Evolutionary conservation across 805 yeast genomes (phyloP), one percentile per base, ranked within the genome.

Genomic region (Nakazawaea sp.): DNA sequence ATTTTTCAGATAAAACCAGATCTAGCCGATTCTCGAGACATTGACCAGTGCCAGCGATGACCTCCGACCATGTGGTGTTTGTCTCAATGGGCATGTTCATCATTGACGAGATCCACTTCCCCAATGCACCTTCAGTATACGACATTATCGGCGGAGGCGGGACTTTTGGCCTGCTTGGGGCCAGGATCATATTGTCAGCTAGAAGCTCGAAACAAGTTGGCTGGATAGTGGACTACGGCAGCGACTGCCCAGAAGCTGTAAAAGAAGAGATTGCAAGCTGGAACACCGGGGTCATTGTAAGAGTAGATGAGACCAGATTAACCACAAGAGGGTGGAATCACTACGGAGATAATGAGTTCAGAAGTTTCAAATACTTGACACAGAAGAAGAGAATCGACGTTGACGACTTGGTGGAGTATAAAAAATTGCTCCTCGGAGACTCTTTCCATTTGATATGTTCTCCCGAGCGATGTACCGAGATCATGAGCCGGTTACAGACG

Each of bases 111-210:
- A 85, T 88, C 46, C 78, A 74, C 40, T 78, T 74, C 49, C 68
- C 74, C 0, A 53, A 56, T 35, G 46, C 56, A 45, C 44, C 41
- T 28, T 48, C 60, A 18, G 64, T 62, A 45, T 53, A 48, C 43
- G 55, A 84, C 52, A 66, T 89, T 6, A 65, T 85, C 32, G 97
- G 97, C 1, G 97, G 97, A 2, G 97, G 89, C 2, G 96, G 95
- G 0, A 74, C 90, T 1, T 89, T 72, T 54, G 88, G 88, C 2
- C 72, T 78, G 1, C 60, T 82, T 12, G 96, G 96, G 0, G 78
- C 86, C 0, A 61, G 89, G 18, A 62, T 84, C 34, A 62, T 76
- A 1, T 51, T 72, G 7, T 68, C 74, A 0, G 40, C 49, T 0
- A 44, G 43, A 0, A 41, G 55, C 16, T 59, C 74, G 0, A 28